Evolutionary conservation across 148 eudicot species (phyloP), one percentile per base, ranked within the genome.

Genomic region (Polygonum aviculare): DNA sequence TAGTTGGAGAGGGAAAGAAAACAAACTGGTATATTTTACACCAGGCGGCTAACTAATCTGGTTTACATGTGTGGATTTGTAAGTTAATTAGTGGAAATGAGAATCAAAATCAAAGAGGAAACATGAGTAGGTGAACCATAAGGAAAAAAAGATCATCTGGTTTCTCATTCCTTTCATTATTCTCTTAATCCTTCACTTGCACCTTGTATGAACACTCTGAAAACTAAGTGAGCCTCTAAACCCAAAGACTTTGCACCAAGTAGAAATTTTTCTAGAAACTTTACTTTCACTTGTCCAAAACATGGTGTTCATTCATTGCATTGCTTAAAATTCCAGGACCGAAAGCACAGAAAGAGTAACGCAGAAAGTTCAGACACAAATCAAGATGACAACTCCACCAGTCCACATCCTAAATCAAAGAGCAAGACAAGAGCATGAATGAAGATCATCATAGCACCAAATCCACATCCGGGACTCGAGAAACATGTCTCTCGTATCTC

Each of bases 341-440:
- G 72, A 67, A 67, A 41, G 72, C 72, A 62, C 69, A 31, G 72
- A 67, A 67, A 33, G 36, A 67, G 72, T 15, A 67, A 67, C 36
- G 72, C 45, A 36, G 72, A 67, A 33, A 36, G 72, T 45, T 67
- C 72, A 33, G 72, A 67, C 38, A 35, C 72, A 35, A 44, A 36
- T 6, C 44, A 67, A 67, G 72, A 67, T 67, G 72, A 67, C 36
- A 3, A 35, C 38, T 67, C 72, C n/a, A 65, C 70, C 19, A 67
- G 44, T 15, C 36, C 72, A 67, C 45, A 36, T 35, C 9, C 11
- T 57, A 67, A 67, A 67, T 36, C 72, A 35, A 67, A 67, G 72
- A 67, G 72, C 72, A 67, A 67, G 21, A 36, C 45, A 7, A 36
- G 44, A 16, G 45, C 44, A 67, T 60, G 33, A 60, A 31, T 21